A percentile compares a stretch with the other conserved stretches of the same genome.
phyloP scores from a whole-genome alignment of 768 basidiomycete species.

The Pleurotus eryngii region DNA sequence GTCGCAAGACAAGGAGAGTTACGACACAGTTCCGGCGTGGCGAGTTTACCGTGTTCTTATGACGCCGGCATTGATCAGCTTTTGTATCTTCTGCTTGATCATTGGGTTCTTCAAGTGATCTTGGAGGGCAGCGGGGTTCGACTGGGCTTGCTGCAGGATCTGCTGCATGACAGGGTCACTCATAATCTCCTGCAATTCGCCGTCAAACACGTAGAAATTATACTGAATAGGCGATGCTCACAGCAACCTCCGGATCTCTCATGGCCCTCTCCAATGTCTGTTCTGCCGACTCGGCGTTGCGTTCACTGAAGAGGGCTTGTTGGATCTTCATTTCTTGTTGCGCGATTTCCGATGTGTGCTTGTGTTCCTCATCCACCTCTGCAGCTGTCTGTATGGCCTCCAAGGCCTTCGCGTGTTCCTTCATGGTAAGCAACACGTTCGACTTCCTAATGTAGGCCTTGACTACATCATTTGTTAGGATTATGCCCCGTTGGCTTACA shows the following conservation, averaged over 20 bases:
- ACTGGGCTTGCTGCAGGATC: slow-evolving; percentile 92
- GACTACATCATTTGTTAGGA: slow-evolving; percentile 41
- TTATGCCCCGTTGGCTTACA: neutral
- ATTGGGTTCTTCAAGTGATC: slow-evolving; percentile 95
- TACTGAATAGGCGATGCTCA: slow-evolving; percentile 35
- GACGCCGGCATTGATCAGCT: slow-evolving; percentile 89
- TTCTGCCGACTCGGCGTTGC: slow-evolving; percentile 85
- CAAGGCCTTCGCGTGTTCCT: slow-evolving; percentile 84
- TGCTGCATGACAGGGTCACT: slow-evolving; percentile 89
- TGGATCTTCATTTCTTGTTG: slow-evolving; percentile 79
- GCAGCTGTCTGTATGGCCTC: slow-evolving; percentile 77
- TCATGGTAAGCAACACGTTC: slow-evolving; percentile 83
- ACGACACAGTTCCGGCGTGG: neutral
- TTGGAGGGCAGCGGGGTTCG: slow-evolving; percentile 82
- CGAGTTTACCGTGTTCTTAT: slow-evolving; percentile 73
- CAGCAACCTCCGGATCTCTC: slow-evolving; percentile 95
- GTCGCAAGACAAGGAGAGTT: neutral
- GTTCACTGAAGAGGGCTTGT: slow-evolving; percentile 73
- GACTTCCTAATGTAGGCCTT: slow-evolving; percentile 96
- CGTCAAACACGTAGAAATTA: slow-evolving; percentile 2
- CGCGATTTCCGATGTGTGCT: slow-evolving; percentile 82
- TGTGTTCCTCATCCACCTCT: slow-evolving; percentile 74
- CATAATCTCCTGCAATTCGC: slow-evolving; percentile 65
- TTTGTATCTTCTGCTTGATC: slow-evolving; percentile 79
- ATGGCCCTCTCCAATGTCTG: slow-evolving; percentile 91